These are phyloP conservation scores for Aspergillus fijiensis DNA, from an alignment of 2,329 filamentous ascomycete genomes.

Conservation along the genomic window DNA sequence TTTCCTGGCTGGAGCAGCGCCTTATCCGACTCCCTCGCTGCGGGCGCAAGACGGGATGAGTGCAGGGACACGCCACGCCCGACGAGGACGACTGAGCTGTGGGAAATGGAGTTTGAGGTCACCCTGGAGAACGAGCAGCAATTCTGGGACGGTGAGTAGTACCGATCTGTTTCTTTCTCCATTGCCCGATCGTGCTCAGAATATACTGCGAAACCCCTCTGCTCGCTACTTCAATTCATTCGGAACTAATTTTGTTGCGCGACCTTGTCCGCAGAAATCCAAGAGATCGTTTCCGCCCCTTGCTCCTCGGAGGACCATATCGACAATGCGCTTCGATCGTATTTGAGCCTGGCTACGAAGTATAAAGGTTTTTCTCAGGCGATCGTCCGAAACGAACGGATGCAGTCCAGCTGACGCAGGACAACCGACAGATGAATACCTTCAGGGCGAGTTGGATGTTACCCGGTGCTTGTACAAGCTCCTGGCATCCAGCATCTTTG, in stretches of 20 bases:
- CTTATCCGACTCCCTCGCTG: conserved; percentile 2
- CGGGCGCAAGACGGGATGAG: conserved; percentile 36
- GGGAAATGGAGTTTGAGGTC: conserved; percentile 67
- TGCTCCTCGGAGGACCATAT: conserved; percentile 66
- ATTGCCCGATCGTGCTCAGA: too few species aligned
- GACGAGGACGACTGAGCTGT: conserved; percentile 40
- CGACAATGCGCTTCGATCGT: conserved; percentile 82
- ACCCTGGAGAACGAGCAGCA: conserved; percentile 76
- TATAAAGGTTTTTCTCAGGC: conserved; percentile 59
- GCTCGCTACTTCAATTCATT: background rate
- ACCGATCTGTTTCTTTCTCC: conserved; percentile 14
- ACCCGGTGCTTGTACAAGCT: conserved; percentile 77
- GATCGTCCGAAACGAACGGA: background rate
- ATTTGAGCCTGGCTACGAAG: conserved; percentile 73
- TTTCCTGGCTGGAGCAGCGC: background rate
- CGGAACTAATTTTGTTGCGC: background rate
- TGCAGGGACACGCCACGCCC: conserved; percentile 32
- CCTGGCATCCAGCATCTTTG: conserved; percentile 72
- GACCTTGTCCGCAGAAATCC: conserved; percentile 55
- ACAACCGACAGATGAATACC: conserved; percentile 60
- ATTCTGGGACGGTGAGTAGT: conserved; percentile 78
- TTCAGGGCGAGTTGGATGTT: conserved; percentile 75
- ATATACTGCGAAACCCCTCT: too few species aligned
- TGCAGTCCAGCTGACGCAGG: background rate
- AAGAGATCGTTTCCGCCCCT: conserved; percentile 61